Evolutionary conservation across 371 early-diverging fungal species (phyloP), one percentile per base, ranked within the genome.

Genomic region (Thermomucor indicae-seudaticae): DNA sequence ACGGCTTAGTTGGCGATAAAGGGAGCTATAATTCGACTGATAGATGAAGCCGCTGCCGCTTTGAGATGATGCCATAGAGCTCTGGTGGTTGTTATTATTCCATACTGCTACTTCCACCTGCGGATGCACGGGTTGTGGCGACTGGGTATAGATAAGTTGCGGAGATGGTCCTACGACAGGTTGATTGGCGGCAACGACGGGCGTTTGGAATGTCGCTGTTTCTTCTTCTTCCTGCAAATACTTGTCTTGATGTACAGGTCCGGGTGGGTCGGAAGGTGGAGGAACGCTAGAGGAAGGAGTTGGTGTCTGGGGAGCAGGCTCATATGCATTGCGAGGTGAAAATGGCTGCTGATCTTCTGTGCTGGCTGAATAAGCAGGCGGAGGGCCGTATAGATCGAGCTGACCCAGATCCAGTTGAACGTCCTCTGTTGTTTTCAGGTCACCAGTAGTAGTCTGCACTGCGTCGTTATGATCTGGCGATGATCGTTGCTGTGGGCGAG

Each of bases 1-100:
- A 8, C 53, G 61, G 11, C 62, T 58, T 6, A 66, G 54, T 55
- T 77, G 73, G 24, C 59, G 60, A 45, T 70, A 70, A n/a, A 70
- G 53, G 19, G 70, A 71, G 7, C 61, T 60, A 29, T 72, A 77
- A 30, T 68, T 62, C 14, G 61, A 49, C 12, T 51, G 51, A 34
- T 57, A 53, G 10, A 53, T 31, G 32, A 30, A 24, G 42, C 35
- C 25, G 54, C 34, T 42, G 57, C 40, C 17, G 37, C 27, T 53
- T 47, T 28, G 51, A 57, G 45, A 43, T 5, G 51, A 46, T 20
- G 39, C 39, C 31, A 39, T 49, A 6, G 55, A 49, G 35, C 22
- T 37, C 25, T 53, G 53, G 47, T 22, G 38, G 12, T 53, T 41
- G 44, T 6, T 45, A 25, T 20, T 53, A 47, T 4, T 53, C 32